A percentile compares a stretch with the other conserved stretches of the same genome.
These are phyloP conservation scores for Neoarthrinium moseri DNA, from an alignment of 2,329 filamentous ascomycete species.

Conservation along the genomic window DNA sequence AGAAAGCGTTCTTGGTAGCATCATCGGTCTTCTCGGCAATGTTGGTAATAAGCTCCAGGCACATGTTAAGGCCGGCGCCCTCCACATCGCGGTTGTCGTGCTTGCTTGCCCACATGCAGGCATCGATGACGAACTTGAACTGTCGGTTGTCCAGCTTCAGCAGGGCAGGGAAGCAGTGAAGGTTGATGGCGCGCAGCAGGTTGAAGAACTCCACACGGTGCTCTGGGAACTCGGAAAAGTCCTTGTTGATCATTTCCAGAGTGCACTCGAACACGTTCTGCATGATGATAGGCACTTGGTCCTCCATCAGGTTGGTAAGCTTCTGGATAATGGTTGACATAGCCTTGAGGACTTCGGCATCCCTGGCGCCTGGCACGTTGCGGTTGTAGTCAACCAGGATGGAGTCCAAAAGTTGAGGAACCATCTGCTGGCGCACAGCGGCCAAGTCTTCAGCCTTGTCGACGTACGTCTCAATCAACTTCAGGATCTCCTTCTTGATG, in stretches of 20 bases:
- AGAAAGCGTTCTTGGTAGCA: constrained; percentile 88
- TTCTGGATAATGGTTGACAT: constrained; percentile 98
- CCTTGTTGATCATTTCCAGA: constrained; percentile 99
- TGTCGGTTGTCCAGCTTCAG: constrained; percentile 92
- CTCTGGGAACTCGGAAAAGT: constrained; percentile 98
- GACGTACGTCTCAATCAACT: constrained; percentile 96
- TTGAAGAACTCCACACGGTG: constrained; percentile 99
- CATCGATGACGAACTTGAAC: constrained; percentile 99
- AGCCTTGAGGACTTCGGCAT: constrained; percentile 93
- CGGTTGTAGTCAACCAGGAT: constrained; percentile 95
- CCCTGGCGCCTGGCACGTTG: constrained; percentile 92
- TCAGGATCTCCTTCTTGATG: constrained; percentile 99
- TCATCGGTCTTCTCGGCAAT: constrained; percentile 90
- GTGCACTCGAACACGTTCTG: constrained; percentile 99
- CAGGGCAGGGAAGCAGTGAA: constrained; percentile 93
- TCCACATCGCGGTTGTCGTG: constrained; percentile 99
- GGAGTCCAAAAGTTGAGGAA: constrained; percentile 91
- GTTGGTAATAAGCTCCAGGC: constrained; percentile 93
- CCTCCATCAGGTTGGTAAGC: constrained; percentile 93
- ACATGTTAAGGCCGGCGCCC: constrained; percentile 95
- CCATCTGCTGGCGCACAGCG: constrained; percentile 89
- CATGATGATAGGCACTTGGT: constrained; percentile 96
- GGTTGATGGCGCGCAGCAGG: constrained; percentile 89
- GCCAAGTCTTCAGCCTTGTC: constrained; percentile 96
- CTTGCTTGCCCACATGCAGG: constrained; percentile 99